Percentiles rank a stretch among this genome's conserved stretches.
Conservation (phyloP, 768 basidiomycete genomes). For the Naematelia encephala region DNA sequence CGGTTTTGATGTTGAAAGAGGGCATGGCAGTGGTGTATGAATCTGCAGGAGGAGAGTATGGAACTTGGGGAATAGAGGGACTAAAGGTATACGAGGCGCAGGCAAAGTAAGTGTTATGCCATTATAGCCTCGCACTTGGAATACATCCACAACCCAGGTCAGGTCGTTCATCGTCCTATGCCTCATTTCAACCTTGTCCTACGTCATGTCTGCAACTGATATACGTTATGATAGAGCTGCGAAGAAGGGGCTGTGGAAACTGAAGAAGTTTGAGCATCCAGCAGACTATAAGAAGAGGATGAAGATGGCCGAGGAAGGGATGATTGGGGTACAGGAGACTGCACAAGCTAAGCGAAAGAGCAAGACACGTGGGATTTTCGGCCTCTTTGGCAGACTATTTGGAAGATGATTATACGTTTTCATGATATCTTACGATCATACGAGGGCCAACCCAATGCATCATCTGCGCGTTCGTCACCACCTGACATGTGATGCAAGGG, state of each 20-base stretch:
- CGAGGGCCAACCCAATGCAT: not conserved
- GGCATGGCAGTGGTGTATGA: constrained; percentile 76
- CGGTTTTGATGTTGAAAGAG: constrained; percentile 69
- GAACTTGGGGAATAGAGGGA: constrained; percentile 62
- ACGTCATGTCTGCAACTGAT: constrained; percentile 1
- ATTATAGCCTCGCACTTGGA: too few relatives aligned
- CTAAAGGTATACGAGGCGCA: constrained; percentile 63
- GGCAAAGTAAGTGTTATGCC: constrained; percentile 68
- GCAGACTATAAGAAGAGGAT: constrained; percentile 72
- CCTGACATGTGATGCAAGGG: too few relatives aligned
- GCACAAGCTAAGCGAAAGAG: not conserved
- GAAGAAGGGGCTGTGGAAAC: constrained; percentile 71
- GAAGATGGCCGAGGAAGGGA: constrained; percentile 34
- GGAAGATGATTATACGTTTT: not conserved
- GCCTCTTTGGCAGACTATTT: not conserved
- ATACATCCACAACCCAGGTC: not conserved
- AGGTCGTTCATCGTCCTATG: not conserved
- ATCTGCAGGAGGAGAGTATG: constrained; percentile 76
- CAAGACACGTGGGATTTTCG: not conserved
- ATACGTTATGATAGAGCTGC: constrained; percentile 59
- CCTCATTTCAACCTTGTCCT: not conserved
- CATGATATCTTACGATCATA: not conserved
- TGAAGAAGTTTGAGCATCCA: constrained; percentile 62
- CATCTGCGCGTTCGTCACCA: too few relatives aligned
- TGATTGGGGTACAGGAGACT: constrained; percentile 9